Evolutionary conservation across 331 rosid genomes (phyloP).

Genomic region (Malus hybrid): DNA sequence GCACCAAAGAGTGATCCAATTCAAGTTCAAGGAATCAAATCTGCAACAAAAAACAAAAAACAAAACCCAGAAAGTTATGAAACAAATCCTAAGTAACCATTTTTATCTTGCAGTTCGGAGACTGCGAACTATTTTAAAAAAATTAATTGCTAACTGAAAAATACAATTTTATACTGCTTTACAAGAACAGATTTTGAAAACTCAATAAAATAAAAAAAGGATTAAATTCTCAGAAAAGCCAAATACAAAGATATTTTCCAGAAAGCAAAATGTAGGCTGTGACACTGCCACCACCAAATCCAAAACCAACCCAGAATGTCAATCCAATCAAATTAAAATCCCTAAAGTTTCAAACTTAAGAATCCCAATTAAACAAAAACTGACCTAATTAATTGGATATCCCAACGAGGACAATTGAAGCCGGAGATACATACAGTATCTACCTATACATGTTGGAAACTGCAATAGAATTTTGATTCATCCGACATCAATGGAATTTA

Average conservation of each 20-base stretch:
- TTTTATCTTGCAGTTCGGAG: not conserved
- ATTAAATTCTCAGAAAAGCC: not conserved
- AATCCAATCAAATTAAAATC: not conserved
- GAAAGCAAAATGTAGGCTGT: not conserved
- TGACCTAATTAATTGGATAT: conserved; percentile 6
- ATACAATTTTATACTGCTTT: not conserved
- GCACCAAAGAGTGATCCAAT: not conserved
- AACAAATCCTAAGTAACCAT: not conserved
- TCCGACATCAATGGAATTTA: not conserved
- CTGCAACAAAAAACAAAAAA: not conserved
- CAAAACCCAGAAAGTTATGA: not conserved
- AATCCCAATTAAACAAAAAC: not conserved
- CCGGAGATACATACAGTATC: not conserved
- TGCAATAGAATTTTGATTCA: not conserved
- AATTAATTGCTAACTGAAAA: too few relatives aligned
- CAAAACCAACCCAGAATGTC: not conserved
- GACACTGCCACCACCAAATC: not conserved
- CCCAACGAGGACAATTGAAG: not conserved
- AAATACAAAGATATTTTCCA: not conserved
- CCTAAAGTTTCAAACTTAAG: not conserved
- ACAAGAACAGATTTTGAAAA: not conserved
- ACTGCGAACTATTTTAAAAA: not conserved
- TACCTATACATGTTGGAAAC: not conserved
- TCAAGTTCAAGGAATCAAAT: not conserved
- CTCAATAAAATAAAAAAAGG: too few relatives aligned